Evolutionary conservation across 495 filamentous ascomycete species (phyloP).

Genomic region (Penicillium goetzii): DNA sequence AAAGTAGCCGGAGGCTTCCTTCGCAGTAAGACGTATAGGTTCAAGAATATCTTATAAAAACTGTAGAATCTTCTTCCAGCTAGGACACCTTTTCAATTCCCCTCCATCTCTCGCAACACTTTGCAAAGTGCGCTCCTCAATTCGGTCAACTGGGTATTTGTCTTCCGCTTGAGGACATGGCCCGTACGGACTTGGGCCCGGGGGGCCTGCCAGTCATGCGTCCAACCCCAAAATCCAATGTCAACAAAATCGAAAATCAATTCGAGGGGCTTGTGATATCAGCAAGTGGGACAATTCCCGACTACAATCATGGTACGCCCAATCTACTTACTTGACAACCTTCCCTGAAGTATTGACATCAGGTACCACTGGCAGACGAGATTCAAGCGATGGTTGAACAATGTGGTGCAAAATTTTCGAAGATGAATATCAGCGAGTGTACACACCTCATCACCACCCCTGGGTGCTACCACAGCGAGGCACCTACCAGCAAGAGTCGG

Average conservation of each 20-base stretch:
- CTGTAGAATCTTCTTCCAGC: not conserved
- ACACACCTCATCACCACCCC: slow-evolving; percentile 5
- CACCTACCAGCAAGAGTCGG: not conserved
- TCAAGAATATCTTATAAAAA: not conserved
- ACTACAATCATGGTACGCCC: not conserved
- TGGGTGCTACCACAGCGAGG: not conserved
- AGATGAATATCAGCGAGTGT: not conserved
- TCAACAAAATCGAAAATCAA: not conserved
- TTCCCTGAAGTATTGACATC: not conserved
- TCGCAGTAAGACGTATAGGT: not conserved
- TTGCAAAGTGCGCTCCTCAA: too few relatives aligned
- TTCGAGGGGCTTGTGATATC: not conserved
- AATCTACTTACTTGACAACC: not conserved
- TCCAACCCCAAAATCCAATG: not conserved
- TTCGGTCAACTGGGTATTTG: not conserved
- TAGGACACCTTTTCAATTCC: not conserved
- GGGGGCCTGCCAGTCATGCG: too few relatives aligned
- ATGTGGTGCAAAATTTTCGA: slow-evolving; percentile 2
- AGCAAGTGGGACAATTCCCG: not conserved
- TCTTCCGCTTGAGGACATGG: not conserved
- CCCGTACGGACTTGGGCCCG: too few relatives aligned
- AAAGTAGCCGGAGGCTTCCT: not conserved
- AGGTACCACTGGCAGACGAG: not conserved
- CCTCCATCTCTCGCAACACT: too few relatives aligned
- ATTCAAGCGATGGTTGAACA: not conserved